Evolutionary conservation across 352 stramenopile species (phyloP).

Genomic region (Globisporangium okanoganense): DNA sequence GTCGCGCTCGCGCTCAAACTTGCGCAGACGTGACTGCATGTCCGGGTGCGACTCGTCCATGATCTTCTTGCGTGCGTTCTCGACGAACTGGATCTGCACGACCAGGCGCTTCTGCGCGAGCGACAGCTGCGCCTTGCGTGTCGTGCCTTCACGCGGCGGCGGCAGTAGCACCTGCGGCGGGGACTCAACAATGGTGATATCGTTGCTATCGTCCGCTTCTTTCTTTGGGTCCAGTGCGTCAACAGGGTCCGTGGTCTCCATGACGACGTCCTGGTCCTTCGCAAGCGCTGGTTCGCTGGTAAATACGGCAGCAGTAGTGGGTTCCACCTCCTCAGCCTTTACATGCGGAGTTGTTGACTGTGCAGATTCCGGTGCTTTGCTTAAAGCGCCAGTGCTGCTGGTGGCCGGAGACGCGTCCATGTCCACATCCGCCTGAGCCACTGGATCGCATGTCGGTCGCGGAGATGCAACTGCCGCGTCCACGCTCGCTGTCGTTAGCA

Average conservation of each 20-base stretch:
- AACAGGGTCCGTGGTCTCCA: neutral
- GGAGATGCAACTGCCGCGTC: neutral
- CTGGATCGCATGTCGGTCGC: neutral
- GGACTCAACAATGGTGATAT: slow-evolving; percentile 9
- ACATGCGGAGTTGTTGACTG: neutral
- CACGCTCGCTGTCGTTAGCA: neutral
- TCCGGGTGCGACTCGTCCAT: slow-evolving; percentile 67
- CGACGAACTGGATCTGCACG: slow-evolving; percentile 70
- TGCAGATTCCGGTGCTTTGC: slow-evolving; percentile 4
- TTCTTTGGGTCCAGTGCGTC: neutral
- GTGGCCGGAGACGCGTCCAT: slow-evolving; percentile 4
- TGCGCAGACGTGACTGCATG: slow-evolving; percentile 39
- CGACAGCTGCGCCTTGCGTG: slow-evolving; percentile 26
- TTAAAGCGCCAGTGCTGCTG: neutral
- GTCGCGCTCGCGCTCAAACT: slow-evolving; percentile 46
- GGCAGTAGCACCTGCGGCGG: neutral
- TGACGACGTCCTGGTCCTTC: slow-evolving; percentile 2
- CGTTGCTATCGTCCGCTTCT: slow-evolving; percentile 16
- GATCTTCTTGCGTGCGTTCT: slow-evolving; percentile 63
- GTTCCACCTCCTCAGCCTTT: slow-evolving; percentile 3
- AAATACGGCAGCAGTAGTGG: neutral
- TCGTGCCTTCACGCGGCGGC: slow-evolving; percentile 15
- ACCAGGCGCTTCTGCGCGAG: slow-evolving; percentile 36
- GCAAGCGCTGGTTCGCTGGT: neutral
- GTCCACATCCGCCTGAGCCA: neutral